phyloP scores from a whole-genome alignment of 2,329 filamentous ascomycete species.

The Rhynchosporium graminicola region DNA sequence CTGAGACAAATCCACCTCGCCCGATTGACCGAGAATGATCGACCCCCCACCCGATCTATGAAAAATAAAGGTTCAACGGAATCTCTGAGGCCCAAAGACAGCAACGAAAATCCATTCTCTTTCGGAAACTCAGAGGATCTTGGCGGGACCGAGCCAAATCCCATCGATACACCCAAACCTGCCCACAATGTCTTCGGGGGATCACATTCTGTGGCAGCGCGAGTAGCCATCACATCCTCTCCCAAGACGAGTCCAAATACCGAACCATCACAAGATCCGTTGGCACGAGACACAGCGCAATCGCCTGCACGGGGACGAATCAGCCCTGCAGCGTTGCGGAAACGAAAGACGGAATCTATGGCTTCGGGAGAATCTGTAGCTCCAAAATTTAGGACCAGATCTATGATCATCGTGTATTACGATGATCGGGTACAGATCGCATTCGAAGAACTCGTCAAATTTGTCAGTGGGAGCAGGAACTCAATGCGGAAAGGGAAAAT shows the following conservation, averaged over 20 bases:
- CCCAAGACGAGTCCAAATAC: constrained; percentile 24
- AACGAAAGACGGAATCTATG: constrained; percentile 40
- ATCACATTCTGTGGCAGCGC: constrained; percentile 27
- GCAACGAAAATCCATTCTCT: constrained; percentile 26
- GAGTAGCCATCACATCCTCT: constrained; percentile 20
- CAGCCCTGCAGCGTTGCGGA: constrained; percentile 31
- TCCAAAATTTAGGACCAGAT: constrained; percentile 62
- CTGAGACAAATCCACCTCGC: constrained; percentile 63
- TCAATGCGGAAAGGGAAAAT: constrained; percentile 85
- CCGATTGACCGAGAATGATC: constrained; percentile 44
- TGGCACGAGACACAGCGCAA: constrained; percentile 31
- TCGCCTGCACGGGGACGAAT: constrained; percentile 26
- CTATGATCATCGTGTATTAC: constrained; percentile 87
- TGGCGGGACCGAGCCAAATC: constrained; percentile 21
- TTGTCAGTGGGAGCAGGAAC: constrained; percentile 78
- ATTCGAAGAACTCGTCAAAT: constrained; percentile 80
- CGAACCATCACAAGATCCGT: constrained; percentile 22
- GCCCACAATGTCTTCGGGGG: constrained; percentile 23
- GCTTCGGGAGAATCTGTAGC: constrained; percentile 36
- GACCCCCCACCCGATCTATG: constrained; percentile 40
- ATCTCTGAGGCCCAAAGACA: constrained; percentile 39
- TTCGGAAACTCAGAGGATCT: constrained; percentile 25
- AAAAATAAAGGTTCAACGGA: constrained; percentile 42
- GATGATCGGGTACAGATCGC: constrained; percentile 82
- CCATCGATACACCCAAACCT: constrained; percentile 27